Base-by-base conservation (phyloP, 441 rosid species). In the Euphorbia celastroides region DNA sequence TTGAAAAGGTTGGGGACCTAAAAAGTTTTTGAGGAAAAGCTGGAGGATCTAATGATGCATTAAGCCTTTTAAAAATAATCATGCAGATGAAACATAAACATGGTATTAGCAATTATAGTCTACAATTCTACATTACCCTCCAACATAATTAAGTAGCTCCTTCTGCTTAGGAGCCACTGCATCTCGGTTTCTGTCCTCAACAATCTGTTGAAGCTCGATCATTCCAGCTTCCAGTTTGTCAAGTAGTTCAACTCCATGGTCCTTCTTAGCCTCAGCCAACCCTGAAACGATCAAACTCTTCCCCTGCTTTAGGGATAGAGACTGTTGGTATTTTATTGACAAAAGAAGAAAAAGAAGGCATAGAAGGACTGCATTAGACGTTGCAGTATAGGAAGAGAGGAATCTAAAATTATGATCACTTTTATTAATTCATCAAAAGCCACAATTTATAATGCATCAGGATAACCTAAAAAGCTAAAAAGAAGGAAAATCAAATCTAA, bases 81-180 rank as follows among this genome's bases (percentile, higher is more conserved):
- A 57, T 46, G 19, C 66, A 42, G 32, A 26, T 30, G 44, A 34
- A 31, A 36, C 31, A 31, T 28, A 25, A 68, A 38, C 41, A 32
- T 51, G 46, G 7, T 2, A 13, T 54, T 13, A 57, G 22, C 17
- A 69, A 68, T 48, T 57, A 68, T 64, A 61, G 34, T 23, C 13
- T 19, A 57, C 31, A 69, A 62, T 62, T 74, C 89, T 80, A n/a
- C n/a, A n/a, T n/a, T 64, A 91, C 99, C 90, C 78, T 70, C 99
- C 91, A 56, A 94, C 94, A 74, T 86, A 94, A 48, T 78, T 84
- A 65, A 94, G 99, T 70, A 94, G 77, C 73, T 89, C 96, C 83
- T 83, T 94, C 78, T 94, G 99, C 72, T 88, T 94, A 12, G 94
- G 80, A 25, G 89, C 96, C 66, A 94, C 94, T 0, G 85, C 97